Base-by-base conservation (phyloP, 2,329 filamentous ascomycete genomes). In the Paradendryphiella salina region DNA sequence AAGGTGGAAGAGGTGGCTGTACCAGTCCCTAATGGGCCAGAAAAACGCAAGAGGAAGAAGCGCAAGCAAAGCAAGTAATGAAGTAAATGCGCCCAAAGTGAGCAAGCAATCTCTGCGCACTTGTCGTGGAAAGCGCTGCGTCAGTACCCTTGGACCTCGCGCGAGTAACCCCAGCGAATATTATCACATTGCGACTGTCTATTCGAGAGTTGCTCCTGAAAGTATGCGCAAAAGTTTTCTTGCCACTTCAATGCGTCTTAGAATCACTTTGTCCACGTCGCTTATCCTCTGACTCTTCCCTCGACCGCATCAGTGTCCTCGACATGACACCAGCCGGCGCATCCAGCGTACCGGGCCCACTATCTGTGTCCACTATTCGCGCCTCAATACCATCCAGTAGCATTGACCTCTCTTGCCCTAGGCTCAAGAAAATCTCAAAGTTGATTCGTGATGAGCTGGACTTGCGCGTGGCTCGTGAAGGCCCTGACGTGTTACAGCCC, bases 361-460 rank as follows among this genome's bases (percentile, higher is more conserved):
- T 44, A 2, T 56, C 32, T 20, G 28, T 32, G 23, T 55, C 48
- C 46, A 34, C 35, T 28, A 33, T 33, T 23, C 39, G 18, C 23
- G 26, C 46, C 5, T 13, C 36, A 17, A 52, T 50, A 9, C 31
- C 59, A 17, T 61, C 57, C 8, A 29, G 33, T 6, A 43, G 34
- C 14, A 15, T 31, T 5, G 54, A 67, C 17, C 56, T 71, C 40
- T 65, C 67, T 9, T 64, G 63, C 15, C 13, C 54, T 5, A 61
- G 65, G 17, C 71, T 79, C 36, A 73, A 66, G 31, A 49, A 67
- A 15, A 61, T 74, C 35, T 64, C 75, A 3, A 64, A 62, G 26
- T 79, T 77, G 76, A 78, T 80, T 42, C 76, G 78, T 29, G 76
- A 80, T 58, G 71, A 74, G 4, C 73, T 80, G 13, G 78, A 80